These are phyloP conservation scores for Shiraia sp. DNA, from an alignment of 2,329 filamentous ascomycete genomes.

Conservation along the genomic window DNA sequence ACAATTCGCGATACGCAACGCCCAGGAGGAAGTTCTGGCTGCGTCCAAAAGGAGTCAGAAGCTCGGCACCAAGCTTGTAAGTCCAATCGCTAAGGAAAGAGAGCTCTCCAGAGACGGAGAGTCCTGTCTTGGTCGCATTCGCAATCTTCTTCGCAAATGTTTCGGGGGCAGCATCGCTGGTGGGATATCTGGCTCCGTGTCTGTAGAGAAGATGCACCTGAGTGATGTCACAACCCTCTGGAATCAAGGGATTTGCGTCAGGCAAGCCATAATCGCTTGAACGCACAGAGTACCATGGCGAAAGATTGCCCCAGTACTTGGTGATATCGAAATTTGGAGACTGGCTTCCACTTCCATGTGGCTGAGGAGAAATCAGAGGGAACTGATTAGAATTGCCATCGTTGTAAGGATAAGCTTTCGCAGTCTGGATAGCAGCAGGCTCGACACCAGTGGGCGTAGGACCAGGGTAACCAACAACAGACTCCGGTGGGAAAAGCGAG, in stretches of 20 bases:
- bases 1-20: constrained; percentile 48
- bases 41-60: constrained; percentile 36
- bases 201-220: constrained; percentile 36
- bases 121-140: constrained; percentile 30
- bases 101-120: constrained; percentile 31
- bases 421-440: constrained; percentile 33
- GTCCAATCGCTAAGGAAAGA: constrained; percentile 31
- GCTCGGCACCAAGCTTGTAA: constrained; percentile 36
- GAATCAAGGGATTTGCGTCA: constrained; percentile 28
- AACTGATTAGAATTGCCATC: constrained; percentile 23
- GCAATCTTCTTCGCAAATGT: constrained; percentile 31
- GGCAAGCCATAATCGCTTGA: constrained; percentile 34
- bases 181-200: constrained; percentile 37
- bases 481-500: constrained; percentile 30
- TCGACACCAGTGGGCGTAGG: constrained; percentile 35
- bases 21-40: constrained; percentile 49
- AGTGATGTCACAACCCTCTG: constrained; percentile 31
- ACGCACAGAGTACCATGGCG: constrained; percentile 34
- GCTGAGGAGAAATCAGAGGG: constrained; percentile 27
- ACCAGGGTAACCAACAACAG: constrained; percentile 31
- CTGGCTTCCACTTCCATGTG: constrained; percentile 19
- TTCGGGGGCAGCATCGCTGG: constrained; percentile 26
- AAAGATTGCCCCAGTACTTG: constrained; percentile 38
- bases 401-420: constrained; percentile 34
- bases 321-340: constrained; percentile 29